phyloP scores from a whole-genome alignment of 2,329 filamentous ascomycete species.

The Grosmannia serpens region DNA sequence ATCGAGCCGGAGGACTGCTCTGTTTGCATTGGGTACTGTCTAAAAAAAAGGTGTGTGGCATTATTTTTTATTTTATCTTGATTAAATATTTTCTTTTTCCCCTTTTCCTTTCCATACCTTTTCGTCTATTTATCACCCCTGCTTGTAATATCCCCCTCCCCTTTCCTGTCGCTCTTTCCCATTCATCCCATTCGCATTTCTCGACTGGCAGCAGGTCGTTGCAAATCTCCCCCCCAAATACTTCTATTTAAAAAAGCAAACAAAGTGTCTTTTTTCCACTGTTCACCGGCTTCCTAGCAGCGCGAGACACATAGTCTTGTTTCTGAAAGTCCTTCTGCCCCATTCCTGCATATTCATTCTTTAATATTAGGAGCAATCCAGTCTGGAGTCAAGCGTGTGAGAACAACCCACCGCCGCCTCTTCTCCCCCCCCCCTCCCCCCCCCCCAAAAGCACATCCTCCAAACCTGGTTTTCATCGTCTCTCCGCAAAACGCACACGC shows the following conservation, averaged over 20 bases:
- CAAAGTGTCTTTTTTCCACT: not conserved
- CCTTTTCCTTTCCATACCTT: not conserved
- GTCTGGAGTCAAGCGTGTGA: not conserved
- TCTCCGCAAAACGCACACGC: not conserved
- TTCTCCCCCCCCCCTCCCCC: not conserved
- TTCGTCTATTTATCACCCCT: not conserved
- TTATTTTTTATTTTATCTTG: not conserved
- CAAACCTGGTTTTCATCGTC: not conserved
- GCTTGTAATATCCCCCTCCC: slow-evolving; percentile 14
- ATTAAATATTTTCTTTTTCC: not conserved
- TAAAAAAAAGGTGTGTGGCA: not conserved
- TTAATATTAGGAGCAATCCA: not conserved
- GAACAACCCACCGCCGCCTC: not conserved
- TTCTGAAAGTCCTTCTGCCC: not conserved
- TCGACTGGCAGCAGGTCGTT: not conserved
- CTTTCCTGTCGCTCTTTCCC: slow-evolving; percentile 12
- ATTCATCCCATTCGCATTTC: not conserved
- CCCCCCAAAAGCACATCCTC: not conserved
- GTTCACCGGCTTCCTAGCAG: not conserved
- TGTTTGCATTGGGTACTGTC: not conserved
- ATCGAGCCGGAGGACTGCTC: not conserved
- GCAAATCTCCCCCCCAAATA: not conserved
- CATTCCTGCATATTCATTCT: not conserved
- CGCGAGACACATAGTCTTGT: not conserved
- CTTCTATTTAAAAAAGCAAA: not conserved